Evolutionary conservation across 768 basidiomycete genomes (phyloP).

Genomic region (Russula sp.): DNA sequence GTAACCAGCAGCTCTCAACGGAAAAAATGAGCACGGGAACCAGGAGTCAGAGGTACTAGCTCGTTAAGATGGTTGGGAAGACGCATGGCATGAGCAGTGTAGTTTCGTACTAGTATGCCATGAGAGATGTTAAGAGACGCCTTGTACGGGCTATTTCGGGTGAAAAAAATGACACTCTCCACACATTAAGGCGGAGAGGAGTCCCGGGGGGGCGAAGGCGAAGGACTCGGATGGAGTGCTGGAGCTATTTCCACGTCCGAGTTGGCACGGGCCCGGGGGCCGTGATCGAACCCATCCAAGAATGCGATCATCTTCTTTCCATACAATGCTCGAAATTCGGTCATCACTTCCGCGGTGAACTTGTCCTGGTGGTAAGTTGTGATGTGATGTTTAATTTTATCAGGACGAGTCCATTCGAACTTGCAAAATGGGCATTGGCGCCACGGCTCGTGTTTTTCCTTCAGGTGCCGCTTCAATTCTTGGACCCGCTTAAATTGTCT

Average conservation of each 20-base stretch:
- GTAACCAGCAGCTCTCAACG: not conserved
- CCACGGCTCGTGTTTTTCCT: not conserved
- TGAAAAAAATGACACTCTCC: not conserved
- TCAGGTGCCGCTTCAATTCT: not conserved
- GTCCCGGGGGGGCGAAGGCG: not conserved
- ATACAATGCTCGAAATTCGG: not conserved
- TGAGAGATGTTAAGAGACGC: not conserved
- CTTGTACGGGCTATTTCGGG: no score
- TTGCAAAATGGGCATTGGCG: conserved; percentile 3
- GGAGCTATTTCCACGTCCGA: not conserved
- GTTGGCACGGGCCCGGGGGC: not conserved
- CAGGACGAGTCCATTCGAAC: not conserved
- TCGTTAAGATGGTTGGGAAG: not conserved
- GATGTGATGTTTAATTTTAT: not conserved
- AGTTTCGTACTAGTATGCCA: not conserved
- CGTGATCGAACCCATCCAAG: not conserved
- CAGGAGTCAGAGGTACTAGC: not conserved
- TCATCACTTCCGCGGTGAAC: not conserved
- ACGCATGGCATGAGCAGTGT: not conserved
- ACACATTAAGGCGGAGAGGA: not conserved
- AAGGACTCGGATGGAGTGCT: not conserved
- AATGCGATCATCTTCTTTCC: not conserved
- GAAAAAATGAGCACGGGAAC: not conserved
- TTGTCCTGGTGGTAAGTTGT: not conserved
- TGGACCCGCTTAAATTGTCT: not conserved